Evolutionary conservation across 1,284 basidiomycete species (phyloP).

Genomic region (Sanghuangporus sanghuang): DNA sequence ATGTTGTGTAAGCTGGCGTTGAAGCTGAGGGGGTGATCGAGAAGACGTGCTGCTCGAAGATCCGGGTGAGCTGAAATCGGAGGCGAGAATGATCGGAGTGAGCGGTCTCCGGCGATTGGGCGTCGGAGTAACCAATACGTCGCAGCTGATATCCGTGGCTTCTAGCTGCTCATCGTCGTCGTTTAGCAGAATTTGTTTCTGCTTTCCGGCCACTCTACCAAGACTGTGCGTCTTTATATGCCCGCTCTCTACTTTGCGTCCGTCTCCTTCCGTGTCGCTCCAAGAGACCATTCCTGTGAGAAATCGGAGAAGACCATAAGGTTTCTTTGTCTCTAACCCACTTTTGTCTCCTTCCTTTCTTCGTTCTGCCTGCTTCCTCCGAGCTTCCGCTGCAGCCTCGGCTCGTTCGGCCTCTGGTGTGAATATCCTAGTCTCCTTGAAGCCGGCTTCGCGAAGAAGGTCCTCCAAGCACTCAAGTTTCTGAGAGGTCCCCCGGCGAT

Average conservation of each 20-base stretch:
- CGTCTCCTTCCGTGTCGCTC: background rate
- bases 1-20: background rate
- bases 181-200: background rate
- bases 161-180: background rate
- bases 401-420: conserved; percentile 72
- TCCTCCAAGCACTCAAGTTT: conserved; percentile 81
- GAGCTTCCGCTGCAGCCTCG: conserved; percentile 28
- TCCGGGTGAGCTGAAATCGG: conserved; percentile 13
- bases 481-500: conserved; percentile 68
- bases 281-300: conserved; percentile 10
- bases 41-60: conserved; percentile 16
- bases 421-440: conserved; percentile 84
- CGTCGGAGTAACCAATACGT: conserved; percentile 8
- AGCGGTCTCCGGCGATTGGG: conserved; percentile 12
- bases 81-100: conserved; percentile 8
- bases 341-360: conserved; percentile 25
- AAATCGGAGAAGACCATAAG: conserved; percentile 16
- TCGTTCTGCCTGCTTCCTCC: conserved; percentile 23
- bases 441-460: conserved; percentile 77
- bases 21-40: conserved; percentile 5
- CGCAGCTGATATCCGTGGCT: background rate
- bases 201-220: conserved; percentile 9
- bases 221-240: conserved; percentile 7
- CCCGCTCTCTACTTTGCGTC: background rate
- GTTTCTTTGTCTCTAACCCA: conserved; percentile 18